phyloP scores from a whole-genome alignment of 805 yeast species.

The Candida yuanshanica region DNA sequence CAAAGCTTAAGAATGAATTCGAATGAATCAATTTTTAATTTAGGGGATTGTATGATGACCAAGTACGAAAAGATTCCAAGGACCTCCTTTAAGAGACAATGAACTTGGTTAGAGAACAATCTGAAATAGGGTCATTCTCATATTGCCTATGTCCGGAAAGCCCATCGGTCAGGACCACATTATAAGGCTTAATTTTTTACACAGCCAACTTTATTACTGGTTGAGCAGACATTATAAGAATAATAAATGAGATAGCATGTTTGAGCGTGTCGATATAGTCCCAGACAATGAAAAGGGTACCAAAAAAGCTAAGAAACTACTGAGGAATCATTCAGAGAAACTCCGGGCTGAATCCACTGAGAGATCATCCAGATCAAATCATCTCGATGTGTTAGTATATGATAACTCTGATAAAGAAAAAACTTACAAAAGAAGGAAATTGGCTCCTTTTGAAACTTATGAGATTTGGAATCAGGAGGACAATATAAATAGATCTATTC shows the following conservation, averaged over 20 bases:
- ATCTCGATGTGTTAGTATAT: background rate
- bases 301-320: background rate
- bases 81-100: too few relatives aligned
- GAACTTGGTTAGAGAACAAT: too few relatives aligned
- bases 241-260: background rate
- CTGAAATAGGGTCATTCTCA: too few relatives aligned
- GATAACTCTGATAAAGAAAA: conserved; percentile 3
- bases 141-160: too few relatives aligned
- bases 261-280: background rate
- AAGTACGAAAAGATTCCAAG: too few relatives aligned
- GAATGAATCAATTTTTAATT: too few relatives aligned
- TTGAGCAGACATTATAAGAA: too few relatives aligned
- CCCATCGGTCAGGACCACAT: too few relatives aligned
- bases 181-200: too few relatives aligned
- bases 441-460: conserved; percentile 18
- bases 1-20: too few relatives aligned
- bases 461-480: conserved; percentile 20
- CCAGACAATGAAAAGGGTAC: background rate
- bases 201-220: too few relatives aligned
- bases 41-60: too few relatives aligned
- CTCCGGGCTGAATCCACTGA: background rate
- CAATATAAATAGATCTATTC: conserved; percentile 9
- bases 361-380: background rate
- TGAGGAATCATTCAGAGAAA: background rate
- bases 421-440: conserved; percentile 2